Base-by-base conservation (phyloP, 495 filamentous ascomycete genomes). In the Melanomma pulvis-pyrius region DNA sequence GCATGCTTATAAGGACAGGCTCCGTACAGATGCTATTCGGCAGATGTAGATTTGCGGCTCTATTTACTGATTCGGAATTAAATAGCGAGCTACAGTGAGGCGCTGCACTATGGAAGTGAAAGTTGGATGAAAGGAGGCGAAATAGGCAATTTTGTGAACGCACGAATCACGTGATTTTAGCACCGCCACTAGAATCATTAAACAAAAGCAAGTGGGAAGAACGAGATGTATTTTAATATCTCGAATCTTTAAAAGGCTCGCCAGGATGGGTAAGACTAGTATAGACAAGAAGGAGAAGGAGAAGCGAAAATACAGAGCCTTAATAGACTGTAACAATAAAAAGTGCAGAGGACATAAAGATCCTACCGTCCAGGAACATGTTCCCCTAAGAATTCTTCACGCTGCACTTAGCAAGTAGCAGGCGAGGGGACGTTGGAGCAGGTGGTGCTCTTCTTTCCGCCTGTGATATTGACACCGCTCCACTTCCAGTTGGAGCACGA, bases 401-500 rank as follows among this genome's bases (percentile, higher is more conserved):
- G n/a, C 39, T 11, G 17, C 8, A 15, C 39, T 15, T 44, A 68
- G 59, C 59, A 68, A 22, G 65, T 59, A 28, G 65, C 71, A 24
- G 66, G 69, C 44, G 46, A 48, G 19, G 74, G 74, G 2, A 74
- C 47, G 41, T 63, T 59, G 49, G 63, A 39, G 51, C 71, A 75
- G 21, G 56, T 50, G 36, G 41, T 52, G 46, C 49, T 63, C 34
- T 28, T 71, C 63, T 59, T 68, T 47, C 74, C 74, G 25, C 75
- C 75, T 2, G 73, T 73, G 24, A 77, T 57, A 4, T 24, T 58
- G 22, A 72, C 67, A 26, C 55, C 65, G 5, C 15, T 67, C 71
- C 69, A 74, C 11, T 67, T 74, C 71, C 73, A 77, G 55, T 66
- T 63, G 6, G 69, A 74, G 71, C 75, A 75, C 17, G 61, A 34